phyloP scores from a whole-genome alignment of 2,329 filamentous ascomycete genomes.

The Aspergillus udagawae region DNA sequence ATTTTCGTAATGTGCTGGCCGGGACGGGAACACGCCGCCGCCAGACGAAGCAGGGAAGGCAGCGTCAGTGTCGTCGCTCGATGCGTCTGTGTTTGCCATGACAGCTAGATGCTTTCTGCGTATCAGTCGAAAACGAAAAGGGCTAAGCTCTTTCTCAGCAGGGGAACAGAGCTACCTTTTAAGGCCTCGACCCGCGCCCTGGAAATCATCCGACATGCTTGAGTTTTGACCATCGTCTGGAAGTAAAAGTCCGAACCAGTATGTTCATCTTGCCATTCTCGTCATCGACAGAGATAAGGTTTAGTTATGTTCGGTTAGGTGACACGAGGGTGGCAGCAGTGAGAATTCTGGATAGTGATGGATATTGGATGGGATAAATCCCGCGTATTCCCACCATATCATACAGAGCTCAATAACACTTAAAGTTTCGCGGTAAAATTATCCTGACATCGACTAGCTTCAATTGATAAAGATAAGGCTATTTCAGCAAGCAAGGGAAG shows the following conservation, averaged over 20 bases:
- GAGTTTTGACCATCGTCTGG: too few species aligned
- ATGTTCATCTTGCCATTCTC: too few species aligned
- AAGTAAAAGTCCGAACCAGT: too few species aligned
- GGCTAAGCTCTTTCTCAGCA: background rate
- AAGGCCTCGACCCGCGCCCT: too few species aligned
- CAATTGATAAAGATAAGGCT: background rate
- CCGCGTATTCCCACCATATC: too few species aligned
- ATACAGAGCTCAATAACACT: too few species aligned
- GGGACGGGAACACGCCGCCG: background rate
- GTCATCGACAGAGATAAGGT: too few species aligned
- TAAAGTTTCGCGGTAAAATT: background rate
- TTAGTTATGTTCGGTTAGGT: too few species aligned
- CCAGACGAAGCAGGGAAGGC: background rate
- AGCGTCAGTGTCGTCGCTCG: background rate
- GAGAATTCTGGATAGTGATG: too few species aligned
- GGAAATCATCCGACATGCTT: too few species aligned
- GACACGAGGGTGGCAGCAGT: too few species aligned
- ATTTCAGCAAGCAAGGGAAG: background rate
- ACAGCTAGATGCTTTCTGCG: background rate
- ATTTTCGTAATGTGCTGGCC: background rate
- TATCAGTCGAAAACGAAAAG: background rate
- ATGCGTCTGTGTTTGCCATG: background rate
- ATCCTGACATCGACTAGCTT: background rate
- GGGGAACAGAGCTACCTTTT: background rate
- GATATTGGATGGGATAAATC: too few species aligned